Conservation (phyloP, 2,329 filamentous ascomycete genomes). For the Rhynchosporium graminicola region DNA sequence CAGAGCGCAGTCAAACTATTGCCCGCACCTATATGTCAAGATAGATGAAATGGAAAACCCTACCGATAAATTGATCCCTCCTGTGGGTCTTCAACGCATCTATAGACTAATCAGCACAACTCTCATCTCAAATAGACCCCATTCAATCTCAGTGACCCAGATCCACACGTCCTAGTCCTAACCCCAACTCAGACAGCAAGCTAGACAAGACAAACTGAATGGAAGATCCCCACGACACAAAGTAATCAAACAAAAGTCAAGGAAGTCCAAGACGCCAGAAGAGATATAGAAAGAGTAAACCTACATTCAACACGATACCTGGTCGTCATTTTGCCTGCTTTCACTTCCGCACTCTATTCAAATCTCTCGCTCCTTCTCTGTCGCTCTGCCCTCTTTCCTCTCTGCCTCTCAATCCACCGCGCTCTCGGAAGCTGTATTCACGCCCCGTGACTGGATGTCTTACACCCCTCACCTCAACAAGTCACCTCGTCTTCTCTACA, state of each 20-base stretch:
- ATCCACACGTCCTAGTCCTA: not conserved
- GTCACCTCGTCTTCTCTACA: no score
- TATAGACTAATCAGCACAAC: slow-evolving; percentile 37
- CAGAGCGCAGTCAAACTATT: no score
- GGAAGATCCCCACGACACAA: not conserved
- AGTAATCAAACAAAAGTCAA: not conserved
- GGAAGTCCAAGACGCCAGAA: not conserved
- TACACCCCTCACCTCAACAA: no score
- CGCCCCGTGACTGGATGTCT: no score
- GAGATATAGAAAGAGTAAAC: not conserved
- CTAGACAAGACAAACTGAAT: no score
- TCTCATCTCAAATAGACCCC: not conserved
- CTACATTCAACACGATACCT: slow-evolving; percentile 74
- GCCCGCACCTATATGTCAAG: not conserved
- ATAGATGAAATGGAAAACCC: slow-evolving; percentile 23
- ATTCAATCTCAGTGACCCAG: not conserved
- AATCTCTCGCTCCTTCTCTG: not conserved
- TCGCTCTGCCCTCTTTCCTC: not conserved
- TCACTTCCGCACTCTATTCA: not conserved
- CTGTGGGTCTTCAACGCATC: slow-evolving; percentile 80
- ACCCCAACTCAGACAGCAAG: not conserved
- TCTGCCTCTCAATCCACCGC: not conserved
- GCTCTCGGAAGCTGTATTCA: not conserved
- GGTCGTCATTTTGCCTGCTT: slow-evolving; percentile 54
- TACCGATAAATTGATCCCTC: slow-evolving; percentile 84